Evolutionary conservation across 2,329 filamentous ascomycete genomes (phyloP).

Genomic region (Ophiostoma ips): DNA sequence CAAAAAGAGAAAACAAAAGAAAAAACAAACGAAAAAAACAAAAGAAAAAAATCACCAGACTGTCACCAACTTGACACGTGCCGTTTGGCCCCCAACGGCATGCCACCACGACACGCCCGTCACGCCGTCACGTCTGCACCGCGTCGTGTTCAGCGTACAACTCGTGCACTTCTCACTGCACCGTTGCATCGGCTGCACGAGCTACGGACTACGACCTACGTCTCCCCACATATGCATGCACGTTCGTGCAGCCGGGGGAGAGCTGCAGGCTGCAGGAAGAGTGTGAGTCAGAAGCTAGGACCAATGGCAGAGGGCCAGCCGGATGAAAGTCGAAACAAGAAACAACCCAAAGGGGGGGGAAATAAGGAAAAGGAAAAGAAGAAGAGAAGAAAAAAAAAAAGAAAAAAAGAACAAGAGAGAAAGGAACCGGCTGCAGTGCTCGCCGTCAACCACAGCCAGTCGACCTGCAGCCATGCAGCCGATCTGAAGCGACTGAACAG

Average conservation of each 20-base stretch:
- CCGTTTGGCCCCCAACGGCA: neutral
- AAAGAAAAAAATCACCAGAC: neutral
- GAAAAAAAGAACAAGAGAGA: neutral
- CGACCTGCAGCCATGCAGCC: conserved; percentile 9
- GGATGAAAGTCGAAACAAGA: neutral
- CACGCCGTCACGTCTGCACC: too few relatives aligned
- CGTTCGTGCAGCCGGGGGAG: neutral
- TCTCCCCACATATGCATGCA: neutral
- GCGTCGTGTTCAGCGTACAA: neutral
- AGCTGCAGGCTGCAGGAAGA: neutral
- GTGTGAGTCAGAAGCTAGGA: neutral
- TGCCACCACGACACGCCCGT: neutral
- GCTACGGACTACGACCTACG: too few relatives aligned
- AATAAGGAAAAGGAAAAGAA: neutral
- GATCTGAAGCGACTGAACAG: conserved; percentile 2
- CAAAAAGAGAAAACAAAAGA: neutral
- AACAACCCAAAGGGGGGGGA: neutral
- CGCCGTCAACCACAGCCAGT: conserved; percentile 7
- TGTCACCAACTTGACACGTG: neutral
- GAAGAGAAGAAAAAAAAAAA: neutral
- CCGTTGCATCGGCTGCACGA: neutral
- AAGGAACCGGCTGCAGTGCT: neutral
- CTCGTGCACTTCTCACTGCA: neutral
- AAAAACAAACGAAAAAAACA: neutral
- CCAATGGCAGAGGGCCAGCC: neutral